Base-by-base conservation (phyloP, 805 yeast genomes). In the Yarrowia sp. region DNA sequence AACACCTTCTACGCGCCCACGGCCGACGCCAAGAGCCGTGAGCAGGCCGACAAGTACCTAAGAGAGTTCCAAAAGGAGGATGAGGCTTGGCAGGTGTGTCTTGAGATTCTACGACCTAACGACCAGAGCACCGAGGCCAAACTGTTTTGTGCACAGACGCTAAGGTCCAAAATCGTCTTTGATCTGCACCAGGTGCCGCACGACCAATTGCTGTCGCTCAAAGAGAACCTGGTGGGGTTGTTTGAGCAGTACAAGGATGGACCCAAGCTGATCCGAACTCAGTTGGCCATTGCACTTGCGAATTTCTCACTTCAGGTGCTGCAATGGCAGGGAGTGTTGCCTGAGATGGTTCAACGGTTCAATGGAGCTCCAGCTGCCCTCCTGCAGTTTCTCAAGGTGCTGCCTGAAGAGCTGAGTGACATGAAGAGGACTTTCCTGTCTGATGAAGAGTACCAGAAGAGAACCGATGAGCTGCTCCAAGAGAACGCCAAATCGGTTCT, bases 321-420 rank as follows among this genome's bases (percentile, higher is more conserved):
- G 36, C 78, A 79, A 35, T 95, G 98, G 98, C 71, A 75, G 6
- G 79, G 84, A 68, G 89, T 96, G 1, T 73, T 92, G 4, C 80
- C 77, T 28, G 97, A 92, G 68, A 82, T 91, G 65, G 83, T 89
- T 14, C 67, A 79, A 4, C 73, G 76, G 17, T 75, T 88, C 42
- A 79, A 83, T 15, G 63, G 71, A 14, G 73, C 78, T 55, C 73
- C 82, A 70, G 76, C 74, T 64, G 74, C 84, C 57, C 74, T 93
- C 47, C 78, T 96, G 65, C 96, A 90, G 72, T 92, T 93, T 71
- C 81, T 95, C 68, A 87, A 86, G 73, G 87, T 95, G 61, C 78
- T 95, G 65, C 99, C 99, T 1, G 98, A 95, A 74, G 99, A 95
- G 76, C 81, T 92, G 48, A 76, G 86, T 48, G 96, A 89, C 70